Conservation (phyloP, 2,329 filamentous ascomycete genomes). For the Sarocladium oryzae region DNA sequence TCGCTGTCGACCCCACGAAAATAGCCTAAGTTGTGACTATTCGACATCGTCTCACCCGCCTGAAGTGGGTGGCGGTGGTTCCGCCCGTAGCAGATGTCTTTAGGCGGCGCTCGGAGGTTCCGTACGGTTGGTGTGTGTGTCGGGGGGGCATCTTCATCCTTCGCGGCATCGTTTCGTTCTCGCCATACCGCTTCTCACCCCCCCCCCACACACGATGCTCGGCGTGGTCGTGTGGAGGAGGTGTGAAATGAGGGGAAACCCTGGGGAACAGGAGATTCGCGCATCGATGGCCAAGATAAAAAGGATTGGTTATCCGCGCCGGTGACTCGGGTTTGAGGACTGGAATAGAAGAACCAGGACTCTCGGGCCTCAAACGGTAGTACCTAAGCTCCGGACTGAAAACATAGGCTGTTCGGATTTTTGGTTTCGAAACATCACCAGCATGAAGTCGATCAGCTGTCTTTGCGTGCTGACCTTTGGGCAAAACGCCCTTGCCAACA, state of each 20-base stretch:
- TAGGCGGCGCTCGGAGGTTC: constrained; percentile 5
- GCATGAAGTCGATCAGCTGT: not conserved
- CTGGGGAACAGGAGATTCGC: not conserved
- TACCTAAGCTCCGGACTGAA: too few relatives aligned
- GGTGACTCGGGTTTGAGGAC: not conserved
- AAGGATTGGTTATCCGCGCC: not conserved
- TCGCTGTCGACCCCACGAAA: not conserved
- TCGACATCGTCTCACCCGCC: not conserved
- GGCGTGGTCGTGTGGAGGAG: not conserved
- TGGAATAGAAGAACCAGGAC: not conserved
- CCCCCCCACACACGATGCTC: constrained; percentile 1
- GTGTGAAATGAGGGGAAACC: constrained; percentile 6
- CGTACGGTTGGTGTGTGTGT: not conserved
- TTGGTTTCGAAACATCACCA: not conserved
- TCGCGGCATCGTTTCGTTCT: too few relatives aligned
- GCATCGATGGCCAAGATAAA: too few relatives aligned
- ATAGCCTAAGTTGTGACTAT: not conserved
- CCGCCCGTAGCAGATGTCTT: constrained; percentile 2
- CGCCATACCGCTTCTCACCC: not conserved
- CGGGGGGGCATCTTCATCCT: constrained; percentile 2
- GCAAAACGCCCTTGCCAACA: constrained; percentile 10
- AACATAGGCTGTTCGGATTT: too few relatives aligned
- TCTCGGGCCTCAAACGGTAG: too few relatives aligned
- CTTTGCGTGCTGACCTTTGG: not conserved
- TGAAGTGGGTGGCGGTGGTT: not conserved